Base-by-base conservation (phyloP, 1,284 basidiomycete species). In the Marasmius tenuissimus region DNA sequence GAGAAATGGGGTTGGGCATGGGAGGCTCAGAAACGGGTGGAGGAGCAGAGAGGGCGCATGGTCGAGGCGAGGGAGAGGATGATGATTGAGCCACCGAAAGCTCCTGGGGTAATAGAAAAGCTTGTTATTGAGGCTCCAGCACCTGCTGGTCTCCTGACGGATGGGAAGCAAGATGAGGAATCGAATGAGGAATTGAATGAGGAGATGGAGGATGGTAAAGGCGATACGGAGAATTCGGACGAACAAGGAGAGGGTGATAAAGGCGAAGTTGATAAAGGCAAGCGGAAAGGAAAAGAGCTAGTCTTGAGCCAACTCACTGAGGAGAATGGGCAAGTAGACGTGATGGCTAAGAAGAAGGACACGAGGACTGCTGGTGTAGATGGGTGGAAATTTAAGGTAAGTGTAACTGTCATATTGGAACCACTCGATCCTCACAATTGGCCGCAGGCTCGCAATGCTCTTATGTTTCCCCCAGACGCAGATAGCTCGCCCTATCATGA, bases 401-500 rank as follows among this genome's bases (percentile, higher is more conserved):
- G 80, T 70, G 34, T 20, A 38, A 60, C 55, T 56, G 38, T n/a
- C 48, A 50, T 16, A 7, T 40, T n/a, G 47, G 27, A 22, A 60
- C 54, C 57, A 4, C 14, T n/a, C 51, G 57, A 48, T 64, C 38
- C 18, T 61, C 61, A 49, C 37, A 22, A 50, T 20, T 38, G 4
- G 54, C 45, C 61, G 8, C 67, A 95, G 93, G 84, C 92, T 35
- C 87, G 95, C 61, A 98, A 98, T 77, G 87, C 91, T 8, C 81
- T 98, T 58, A 96, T 97, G 93, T 98, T 96, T 70, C 73, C 90
- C 1, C 95, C 96, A 2, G 96, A 97, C 70, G 93, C 93, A 34
- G 90, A 98, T 71, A 78, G 84, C 35, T 85, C 89, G n/a, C 93
- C 94, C 0, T 93, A 94, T 68, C 83, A 86, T 65, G 75, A 77